Base-by-base conservation (phyloP, 805 yeast genomes). In the Pichia rugopelliculosa region DNA sequence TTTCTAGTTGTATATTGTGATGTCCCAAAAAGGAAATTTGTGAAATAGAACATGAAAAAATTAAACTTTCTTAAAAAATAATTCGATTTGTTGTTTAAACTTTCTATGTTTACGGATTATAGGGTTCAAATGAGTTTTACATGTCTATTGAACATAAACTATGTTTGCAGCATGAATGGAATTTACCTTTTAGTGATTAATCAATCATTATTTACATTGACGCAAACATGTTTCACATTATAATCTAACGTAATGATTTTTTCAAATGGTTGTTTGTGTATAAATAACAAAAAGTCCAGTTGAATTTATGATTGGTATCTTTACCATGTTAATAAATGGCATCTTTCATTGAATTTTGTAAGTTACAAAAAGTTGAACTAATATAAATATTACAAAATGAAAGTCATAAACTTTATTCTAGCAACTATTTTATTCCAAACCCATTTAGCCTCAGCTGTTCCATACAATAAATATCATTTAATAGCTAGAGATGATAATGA, bases 11-110 rank as follows among this genome's bases (percentile, higher is more conserved):
- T 34, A n/a, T 46, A 48, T 48, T 48, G 43, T 12, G 13, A 25
- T n/a, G 11, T 39, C 48, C 48, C 23, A 48, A 48, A 48, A 21
- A 15, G 41, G 51, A 13, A 44, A 48, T 36, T 30, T 18, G 34
- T n/a, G 18, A 4, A 30, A 30, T 3, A 10, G 18, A 30, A 13
- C 18, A n/a, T 30, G 18, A 30, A 30, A n/a, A n/a, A n/a, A n/a
- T n/a, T n/a, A n/a, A n/a, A n/a, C n/a, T n/a, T n/a, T n/a, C n/a
- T n/a, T n/a, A n/a, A n/a, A n/a, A n/a, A n/a, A n/a, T n/a, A n/a
- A n/a, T n/a, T n/a, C n/a, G n/a, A n/a, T n/a, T 30, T 18, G 34
- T 8, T n/a, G 9, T 15, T 4, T 15, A 27, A 4, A 27, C 4
- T 13, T 27, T 17, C 17, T 15, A 3, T 4, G 12, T 27, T 27